Conservation (phyloP, 1,284 basidiomycete species). For the Bjerkandera adusta region DNA sequence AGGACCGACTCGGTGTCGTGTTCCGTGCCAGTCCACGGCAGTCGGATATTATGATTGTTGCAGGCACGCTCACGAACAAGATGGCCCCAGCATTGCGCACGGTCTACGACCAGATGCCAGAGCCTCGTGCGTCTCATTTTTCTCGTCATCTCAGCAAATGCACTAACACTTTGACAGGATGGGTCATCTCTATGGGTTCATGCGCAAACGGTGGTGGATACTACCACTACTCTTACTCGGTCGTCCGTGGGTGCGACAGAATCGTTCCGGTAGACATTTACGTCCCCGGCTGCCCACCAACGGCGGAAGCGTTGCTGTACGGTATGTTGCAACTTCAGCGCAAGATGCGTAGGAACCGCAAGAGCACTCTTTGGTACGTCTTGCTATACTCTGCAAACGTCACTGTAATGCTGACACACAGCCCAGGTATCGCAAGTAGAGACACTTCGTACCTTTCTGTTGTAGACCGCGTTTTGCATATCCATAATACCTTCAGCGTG, state of each 20-base stretch:
- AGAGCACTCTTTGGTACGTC: slow-evolving; percentile 86
- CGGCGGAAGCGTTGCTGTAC: slow-evolving; percentile 91
- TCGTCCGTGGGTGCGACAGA: slow-evolving; percentile 99
- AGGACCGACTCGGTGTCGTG: slow-evolving; percentile 95
- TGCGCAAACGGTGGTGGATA: slow-evolving; percentile 99
- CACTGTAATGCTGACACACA: background rate
- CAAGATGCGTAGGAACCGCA: slow-evolving; percentile 93
- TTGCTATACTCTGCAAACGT: background rate
- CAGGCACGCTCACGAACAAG: slow-evolving; percentile 99
- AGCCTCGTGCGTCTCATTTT: slow-evolving; percentile 74
- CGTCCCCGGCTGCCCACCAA: slow-evolving; percentile 93
- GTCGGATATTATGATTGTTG: slow-evolving; percentile 99
- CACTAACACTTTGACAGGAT: no score
- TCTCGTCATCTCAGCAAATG: no score
- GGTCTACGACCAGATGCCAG: slow-evolving; percentile 97
- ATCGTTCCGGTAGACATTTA: slow-evolving; percentile 99
- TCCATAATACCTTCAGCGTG: no score
- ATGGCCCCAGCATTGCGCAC: slow-evolving; percentile 98
- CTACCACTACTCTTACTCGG: slow-evolving; percentile 98
- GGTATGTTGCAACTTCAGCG: slow-evolving; percentile 96
- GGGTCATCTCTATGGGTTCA: slow-evolving; percentile 99
- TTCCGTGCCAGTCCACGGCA: slow-evolving; percentile 99
- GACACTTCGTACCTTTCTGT: no score
- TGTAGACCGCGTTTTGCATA: no score
- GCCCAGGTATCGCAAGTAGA: slow-evolving; percentile 7